These are phyloP conservation scores for Mycogone perniciosa DNA, from an alignment of 2,329 filamentous ascomycete genomes.

Conservation along the genomic window DNA sequence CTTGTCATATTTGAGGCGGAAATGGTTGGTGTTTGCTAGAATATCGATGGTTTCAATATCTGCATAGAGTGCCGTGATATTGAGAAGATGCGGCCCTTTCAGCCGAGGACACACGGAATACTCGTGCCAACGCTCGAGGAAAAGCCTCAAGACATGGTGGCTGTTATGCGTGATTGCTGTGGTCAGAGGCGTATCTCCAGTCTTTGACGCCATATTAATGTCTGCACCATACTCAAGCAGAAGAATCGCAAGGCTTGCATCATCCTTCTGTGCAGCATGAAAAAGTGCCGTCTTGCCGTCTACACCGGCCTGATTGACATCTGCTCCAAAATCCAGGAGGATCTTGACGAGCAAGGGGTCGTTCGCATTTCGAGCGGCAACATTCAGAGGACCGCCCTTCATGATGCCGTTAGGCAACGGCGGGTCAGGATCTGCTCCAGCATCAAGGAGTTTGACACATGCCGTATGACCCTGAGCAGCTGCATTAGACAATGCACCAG, in stretches of 20 bases:
- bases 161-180: constrained; percentile 29
- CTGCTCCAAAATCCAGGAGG: constrained; percentile 28
- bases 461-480: background rate
- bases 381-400: constrained; percentile 25
- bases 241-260: constrained; percentile 25
- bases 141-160: constrained; percentile 26
- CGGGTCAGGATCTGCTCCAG: constrained; percentile 18
- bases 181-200: constrained; percentile 26
- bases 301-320: constrained; percentile 26
- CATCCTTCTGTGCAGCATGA: constrained; percentile 25
- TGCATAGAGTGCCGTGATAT: constrained; percentile 23
- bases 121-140: constrained; percentile 30
- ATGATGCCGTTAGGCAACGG: constrained; percentile 19
- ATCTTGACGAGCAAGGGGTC: constrained; percentile 24
- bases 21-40: constrained; percentile 20
- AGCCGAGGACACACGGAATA: constrained; percentile 28
- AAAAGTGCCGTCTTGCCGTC: constrained; percentile 27
- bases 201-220: constrained; percentile 24
- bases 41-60: constrained; percentile 25
- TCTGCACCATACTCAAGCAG: constrained; percentile 29
- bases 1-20: constrained; percentile 21
- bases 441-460: background rate
- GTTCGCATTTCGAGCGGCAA: constrained; percentile 24
- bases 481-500: background rate
- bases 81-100: constrained; percentile 24